phyloP scores from a whole-genome alignment of 805 yeast species.

The Metschnikowia anglica region DNA sequence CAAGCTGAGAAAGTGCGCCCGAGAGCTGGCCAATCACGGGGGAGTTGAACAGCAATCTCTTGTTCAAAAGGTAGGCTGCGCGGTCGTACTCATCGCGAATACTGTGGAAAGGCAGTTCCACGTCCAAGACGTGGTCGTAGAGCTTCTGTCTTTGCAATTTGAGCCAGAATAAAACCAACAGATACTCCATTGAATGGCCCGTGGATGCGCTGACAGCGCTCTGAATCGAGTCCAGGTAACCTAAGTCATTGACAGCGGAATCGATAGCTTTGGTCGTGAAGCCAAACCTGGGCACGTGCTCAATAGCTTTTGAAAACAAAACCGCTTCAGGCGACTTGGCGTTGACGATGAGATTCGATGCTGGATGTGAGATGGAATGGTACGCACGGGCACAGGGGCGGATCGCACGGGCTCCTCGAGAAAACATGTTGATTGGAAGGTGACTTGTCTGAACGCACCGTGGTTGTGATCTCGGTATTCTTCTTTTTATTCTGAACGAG shows the following conservation, averaged over 20 bases:
- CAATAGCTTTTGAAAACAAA: conserved; percentile 39
- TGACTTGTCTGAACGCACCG: too few species aligned
- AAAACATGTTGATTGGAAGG: conserved; percentile 6
- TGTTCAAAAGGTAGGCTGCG: conserved; percentile 45
- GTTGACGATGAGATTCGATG: conserved; percentile 35
- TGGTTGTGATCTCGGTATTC: too few species aligned
- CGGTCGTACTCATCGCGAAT: conserved; percentile 39
- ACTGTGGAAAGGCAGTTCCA: conserved; percentile 25
- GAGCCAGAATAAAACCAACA: conserved; percentile 53
- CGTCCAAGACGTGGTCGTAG: conserved; percentile 27
- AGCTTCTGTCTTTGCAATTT: conserved; percentile 44
- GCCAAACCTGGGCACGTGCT: conserved; percentile 51
- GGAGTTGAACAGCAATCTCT: conserved; percentile 51
- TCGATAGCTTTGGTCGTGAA: conserved; percentile 49
- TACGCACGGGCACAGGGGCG: conserved; percentile 20
- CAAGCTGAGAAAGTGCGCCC: conserved; percentile 58
- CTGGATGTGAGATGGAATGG: conserved; percentile 39
- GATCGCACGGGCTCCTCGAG: conserved; percentile 3
- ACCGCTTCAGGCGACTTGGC: conserved; percentile 37
- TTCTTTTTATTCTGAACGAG: too few species aligned
- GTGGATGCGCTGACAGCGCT: conserved; percentile 37
- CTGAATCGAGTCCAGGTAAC: conserved; percentile 52
- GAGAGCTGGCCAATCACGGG: conserved; percentile 46
- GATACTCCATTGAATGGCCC: conserved; percentile 40
- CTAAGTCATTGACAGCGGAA: conserved; percentile 47